These are phyloP conservation scores for Amesomyces nigricolor DNA, from an alignment of 2,329 filamentous ascomycete species.

Conservation along the genomic window DNA sequence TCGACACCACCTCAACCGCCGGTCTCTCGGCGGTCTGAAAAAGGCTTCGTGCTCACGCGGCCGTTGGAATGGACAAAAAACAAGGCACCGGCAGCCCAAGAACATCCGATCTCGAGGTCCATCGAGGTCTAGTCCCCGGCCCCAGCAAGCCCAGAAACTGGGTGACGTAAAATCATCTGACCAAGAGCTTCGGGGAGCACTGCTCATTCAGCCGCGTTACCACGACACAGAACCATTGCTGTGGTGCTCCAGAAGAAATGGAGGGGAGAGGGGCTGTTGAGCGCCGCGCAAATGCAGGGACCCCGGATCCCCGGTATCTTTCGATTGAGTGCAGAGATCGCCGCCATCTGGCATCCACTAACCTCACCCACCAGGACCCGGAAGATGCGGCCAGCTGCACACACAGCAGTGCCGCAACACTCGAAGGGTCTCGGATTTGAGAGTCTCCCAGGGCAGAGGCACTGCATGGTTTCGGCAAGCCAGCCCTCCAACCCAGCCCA, in stretches of 20 bases:
- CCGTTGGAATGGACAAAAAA: too few relatives aligned
- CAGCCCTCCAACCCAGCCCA: not conserved
- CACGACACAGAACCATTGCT: not conserved
- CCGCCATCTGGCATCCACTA: not conserved
- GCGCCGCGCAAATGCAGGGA: constrained; percentile 3
- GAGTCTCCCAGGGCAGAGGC: too few relatives aligned
- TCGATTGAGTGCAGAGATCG: not conserved
- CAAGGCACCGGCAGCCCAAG: too few relatives aligned
- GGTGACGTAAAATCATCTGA: constrained; percentile 5
- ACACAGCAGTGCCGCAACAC: too few relatives aligned
- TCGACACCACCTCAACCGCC: too few relatives aligned
- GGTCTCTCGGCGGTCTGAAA: too few relatives aligned
- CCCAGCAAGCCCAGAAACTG: not conserved
- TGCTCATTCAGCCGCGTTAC: not conserved
- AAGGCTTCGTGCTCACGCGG: too few relatives aligned
- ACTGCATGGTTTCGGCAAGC: too few relatives aligned
- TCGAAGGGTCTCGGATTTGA: too few relatives aligned
- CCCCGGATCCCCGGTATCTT: not conserved
- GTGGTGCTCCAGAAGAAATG: not conserved
- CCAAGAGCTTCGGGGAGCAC: not conserved
- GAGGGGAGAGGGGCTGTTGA: not conserved
- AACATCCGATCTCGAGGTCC: not conserved
- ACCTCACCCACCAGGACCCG: not conserved
- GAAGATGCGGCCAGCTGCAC: not conserved
- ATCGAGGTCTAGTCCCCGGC: not conserved